Evolutionary conservation across 768 basidiomycete species (phyloP).

Genomic region (Lentinula guzmanii): DNA sequence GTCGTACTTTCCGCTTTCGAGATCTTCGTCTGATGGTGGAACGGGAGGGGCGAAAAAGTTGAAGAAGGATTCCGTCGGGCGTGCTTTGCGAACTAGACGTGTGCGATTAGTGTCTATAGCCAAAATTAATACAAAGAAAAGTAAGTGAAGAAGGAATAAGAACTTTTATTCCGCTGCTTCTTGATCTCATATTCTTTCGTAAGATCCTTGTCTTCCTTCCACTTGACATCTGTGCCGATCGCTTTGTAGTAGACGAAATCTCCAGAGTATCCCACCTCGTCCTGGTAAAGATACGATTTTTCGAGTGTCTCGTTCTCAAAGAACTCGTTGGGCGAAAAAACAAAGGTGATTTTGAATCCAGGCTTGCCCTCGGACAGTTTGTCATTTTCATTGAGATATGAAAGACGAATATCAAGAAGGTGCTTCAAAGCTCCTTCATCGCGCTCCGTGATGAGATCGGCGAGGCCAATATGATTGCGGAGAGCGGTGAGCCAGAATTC

Average conservation of each 20-base stretch:
- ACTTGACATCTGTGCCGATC: constrained; percentile 88
- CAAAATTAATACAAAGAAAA: neutral
- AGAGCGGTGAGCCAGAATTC: constrained; percentile 98
- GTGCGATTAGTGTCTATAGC: constrained; percentile 74
- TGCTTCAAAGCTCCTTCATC: constrained; percentile 83
- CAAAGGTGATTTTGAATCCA: constrained; percentile 89
- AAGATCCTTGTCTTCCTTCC: constrained; percentile 98
- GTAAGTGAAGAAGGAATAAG: constrained; percentile 16
- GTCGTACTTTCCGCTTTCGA: constrained; percentile 69
- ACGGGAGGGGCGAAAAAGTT: constrained; percentile 91
- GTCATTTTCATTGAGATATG: constrained; percentile 50
- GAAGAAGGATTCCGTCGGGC: constrained; percentile 95
- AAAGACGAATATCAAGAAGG: constrained; percentile 74
- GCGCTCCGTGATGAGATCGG: constrained; percentile 88
- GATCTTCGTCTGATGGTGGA: constrained; percentile 60
- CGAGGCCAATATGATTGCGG: constrained; percentile 82
- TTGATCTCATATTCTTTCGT: constrained; percentile 98
- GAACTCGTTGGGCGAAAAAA: constrained; percentile 78
- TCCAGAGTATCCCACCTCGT: constrained; percentile 91
- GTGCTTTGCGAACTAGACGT: constrained; percentile 78
- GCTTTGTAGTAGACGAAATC: constrained; percentile 97
- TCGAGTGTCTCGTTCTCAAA: constrained; percentile 80
- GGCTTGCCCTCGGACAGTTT: constrained; percentile 57
- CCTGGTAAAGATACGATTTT: constrained; percentile 93
- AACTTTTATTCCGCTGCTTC: constrained; percentile 99